Evolutionary conservation across 768 basidiomycete species (phyloP).

Genomic region (Agaricus bisporus): DNA sequence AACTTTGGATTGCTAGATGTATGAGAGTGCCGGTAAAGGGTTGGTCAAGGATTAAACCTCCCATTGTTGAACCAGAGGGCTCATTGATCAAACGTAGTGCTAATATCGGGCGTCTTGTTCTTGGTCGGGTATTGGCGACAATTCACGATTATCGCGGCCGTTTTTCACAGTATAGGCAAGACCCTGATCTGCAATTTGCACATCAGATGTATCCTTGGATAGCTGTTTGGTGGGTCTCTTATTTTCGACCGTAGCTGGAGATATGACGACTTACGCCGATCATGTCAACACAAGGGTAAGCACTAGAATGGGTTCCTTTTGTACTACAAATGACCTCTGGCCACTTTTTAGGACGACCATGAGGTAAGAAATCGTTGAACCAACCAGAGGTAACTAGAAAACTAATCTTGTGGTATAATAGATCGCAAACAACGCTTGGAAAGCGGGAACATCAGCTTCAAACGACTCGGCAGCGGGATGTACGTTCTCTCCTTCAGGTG

Average conservation of each 20-base stretch:
- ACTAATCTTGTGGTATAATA: constrained; percentile 11
- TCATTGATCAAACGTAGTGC: constrained; percentile 8
- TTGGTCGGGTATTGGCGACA: constrained; percentile 50
- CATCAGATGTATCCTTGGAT: constrained; percentile 51
- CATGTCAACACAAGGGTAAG: not conserved
- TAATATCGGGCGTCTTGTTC: constrained; percentile 42
- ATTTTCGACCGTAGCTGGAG: not conserved
- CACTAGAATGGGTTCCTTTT: too few relatives aligned
- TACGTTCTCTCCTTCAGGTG: constrained; percentile 43
- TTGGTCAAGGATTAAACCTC: not conserved
- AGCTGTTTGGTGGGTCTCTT: constrained; percentile 36
- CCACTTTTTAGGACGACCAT: constrained; percentile 37
- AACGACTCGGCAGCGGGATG: constrained; percentile 49
- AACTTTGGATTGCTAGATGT: constrained; percentile 30
- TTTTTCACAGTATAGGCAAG: constrained; percentile 46
- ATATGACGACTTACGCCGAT: too few relatives aligned
- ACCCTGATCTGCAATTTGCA: constrained; percentile 36
- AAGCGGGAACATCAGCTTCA: constrained; percentile 48
- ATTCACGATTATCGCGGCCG: constrained; percentile 52
- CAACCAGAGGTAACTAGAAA: not conserved
- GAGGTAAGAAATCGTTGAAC: constrained; percentile 24
- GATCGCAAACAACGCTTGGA: constrained; percentile 54
- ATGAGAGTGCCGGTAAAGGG: constrained; percentile 39
- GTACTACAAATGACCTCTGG: too few relatives aligned
- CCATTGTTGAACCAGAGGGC: not conserved